Percentiles rank a stretch among this genome's conserved stretches.
Evolutionary conservation across 2,329 filamentous ascomycete species (phyloP).

Genomic region (Teratosphaeria nubilosa): DNA sequence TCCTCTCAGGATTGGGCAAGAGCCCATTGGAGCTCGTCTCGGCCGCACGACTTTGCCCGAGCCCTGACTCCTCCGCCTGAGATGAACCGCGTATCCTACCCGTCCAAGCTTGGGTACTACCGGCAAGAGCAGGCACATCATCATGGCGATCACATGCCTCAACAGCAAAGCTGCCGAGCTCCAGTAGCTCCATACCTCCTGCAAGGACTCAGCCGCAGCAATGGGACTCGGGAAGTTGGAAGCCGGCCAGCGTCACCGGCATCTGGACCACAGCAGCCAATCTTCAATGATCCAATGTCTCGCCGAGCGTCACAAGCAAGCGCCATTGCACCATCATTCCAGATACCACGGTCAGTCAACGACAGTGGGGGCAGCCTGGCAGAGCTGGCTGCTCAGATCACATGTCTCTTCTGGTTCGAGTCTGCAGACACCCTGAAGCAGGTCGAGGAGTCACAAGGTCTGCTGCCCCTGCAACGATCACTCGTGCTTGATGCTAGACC

Average conservation of each 20-base stretch:
- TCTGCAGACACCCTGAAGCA: constrained; percentile 66
- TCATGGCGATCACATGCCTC: constrained; percentile 13
- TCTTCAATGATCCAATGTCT: constrained; percentile 6
- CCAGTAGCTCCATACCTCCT: constrained; percentile 10
- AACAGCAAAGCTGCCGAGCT: constrained; percentile 14
- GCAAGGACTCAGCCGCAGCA: constrained; percentile 8
- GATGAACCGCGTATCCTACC: constrained; percentile 21
- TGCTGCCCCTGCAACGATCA: constrained; percentile 31
- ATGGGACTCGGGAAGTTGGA: constrained; percentile 6
- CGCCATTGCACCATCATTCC: constrained; percentile 44
- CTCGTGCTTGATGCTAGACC: constrained; percentile 66
- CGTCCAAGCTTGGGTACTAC: constrained; percentile 12
- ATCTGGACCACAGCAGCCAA: constrained; percentile 8
- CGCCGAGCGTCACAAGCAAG: constrained; percentile 21
- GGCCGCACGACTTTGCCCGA: constrained; percentile 10
- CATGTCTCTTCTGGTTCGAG: constrained; percentile 97
- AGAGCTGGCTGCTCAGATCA: constrained; percentile 82
- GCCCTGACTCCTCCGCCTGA: constrained; percentile 27
- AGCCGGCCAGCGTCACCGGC: constrained; percentile 13
- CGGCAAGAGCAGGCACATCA: constrained; percentile 20
- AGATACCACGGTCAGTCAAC: constrained; percentile 67
- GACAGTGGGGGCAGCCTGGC: constrained; percentile 64
- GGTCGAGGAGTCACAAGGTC: constrained; percentile 48
- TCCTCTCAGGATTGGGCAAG: constrained; percentile 10
- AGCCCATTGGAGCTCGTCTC: constrained; percentile 11